Evolutionary conservation across 148 eudicot species (phyloP), one percentile per base, ranked within the genome.

Genomic region (Nepenthes mirabilis): DNA sequence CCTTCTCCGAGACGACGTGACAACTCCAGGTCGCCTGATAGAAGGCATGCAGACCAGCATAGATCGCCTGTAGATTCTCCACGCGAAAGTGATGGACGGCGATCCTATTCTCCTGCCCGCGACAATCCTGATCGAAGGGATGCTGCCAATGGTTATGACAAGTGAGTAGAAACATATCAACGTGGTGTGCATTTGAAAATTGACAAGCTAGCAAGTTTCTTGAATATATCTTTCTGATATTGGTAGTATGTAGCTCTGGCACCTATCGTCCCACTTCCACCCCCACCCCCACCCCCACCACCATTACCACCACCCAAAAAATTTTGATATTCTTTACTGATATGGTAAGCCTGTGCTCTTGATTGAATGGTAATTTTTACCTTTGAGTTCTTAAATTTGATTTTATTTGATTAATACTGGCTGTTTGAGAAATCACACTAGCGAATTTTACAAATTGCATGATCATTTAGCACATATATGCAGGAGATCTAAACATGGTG

Each of bases 61-160:
- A 75, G 83, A 62, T 77, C 87, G 40, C 80, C 85, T 13, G 62
- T 69, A 59, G 77, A 57, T 37, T 60, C 75, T 45, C 74, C 79
- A 32, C 76, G 47, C 50, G 80, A 60, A 37, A 71, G 70, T 43
- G 75, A 75, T 56, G 59, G 1, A 35, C 83, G 70, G 34, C 75
- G 78, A 60, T 78, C 85, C 36, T 80, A 65, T 63, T 73, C 85
- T 61, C 82, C 85, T 2, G 70, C 64, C 33, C 74, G 60, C 43
- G 73, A 66, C 35, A 57, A 56, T 57, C 68, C 32, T 52, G 81
- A 67, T 57, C 66, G 63, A 5, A 74, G 63, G 36, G 71, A 68
- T 63, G 64, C 74, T 68, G 83, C 65, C 33, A 66, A 71, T 56
- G 74, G 70, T 34, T 72, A 64, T 76, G 77, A 52, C 56, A 65